phyloP scores from a whole-genome alignment of 2,329 filamentous ascomycete genomes.

The Meredithiella fracta region DNA sequence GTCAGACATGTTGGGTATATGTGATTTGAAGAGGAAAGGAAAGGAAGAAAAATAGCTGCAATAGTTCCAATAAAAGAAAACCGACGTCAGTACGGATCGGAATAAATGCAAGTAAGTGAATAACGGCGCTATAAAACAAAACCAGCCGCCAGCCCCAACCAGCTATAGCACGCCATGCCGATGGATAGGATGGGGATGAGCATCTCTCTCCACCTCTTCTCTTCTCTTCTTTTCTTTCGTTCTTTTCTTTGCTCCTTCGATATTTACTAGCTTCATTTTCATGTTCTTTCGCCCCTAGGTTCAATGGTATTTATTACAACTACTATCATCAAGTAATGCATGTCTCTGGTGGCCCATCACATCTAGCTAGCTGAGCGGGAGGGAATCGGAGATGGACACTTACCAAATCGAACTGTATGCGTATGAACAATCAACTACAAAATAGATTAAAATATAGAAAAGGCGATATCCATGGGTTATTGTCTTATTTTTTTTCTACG shows the following conservation, averaged over 20 bases:
- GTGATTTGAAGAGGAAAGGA: constrained; percentile 16
- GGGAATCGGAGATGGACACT: too few species aligned
- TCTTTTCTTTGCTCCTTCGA: too few species aligned
- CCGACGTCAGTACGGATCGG: constrained; percentile 19
- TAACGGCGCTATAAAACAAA: background rate
- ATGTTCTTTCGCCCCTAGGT: too few species aligned
- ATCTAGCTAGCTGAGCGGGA: too few species aligned
- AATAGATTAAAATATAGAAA: constrained; percentile 5
- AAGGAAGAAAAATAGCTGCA: constrained; percentile 13
- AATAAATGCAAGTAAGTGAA: background rate
- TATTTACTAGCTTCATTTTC: too few species aligned
- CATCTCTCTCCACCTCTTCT: too few species aligned
- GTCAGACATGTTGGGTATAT: constrained; percentile 33
- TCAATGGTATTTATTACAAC: too few species aligned
- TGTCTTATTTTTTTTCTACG: too few species aligned
- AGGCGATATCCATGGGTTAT: background rate
- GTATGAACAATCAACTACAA: background rate
- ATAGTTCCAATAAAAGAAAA: constrained; percentile 16
- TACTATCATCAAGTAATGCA: too few species aligned
- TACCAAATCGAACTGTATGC: background rate
- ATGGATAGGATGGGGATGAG: too few species aligned
- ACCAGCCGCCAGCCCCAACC: background rate
- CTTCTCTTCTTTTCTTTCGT: too few species aligned
- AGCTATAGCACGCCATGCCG: background rate
- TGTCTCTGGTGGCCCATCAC: too few species aligned